Conservation (phyloP, 495 filamentous ascomycete genomes). For the Podospora sp. region DNA sequence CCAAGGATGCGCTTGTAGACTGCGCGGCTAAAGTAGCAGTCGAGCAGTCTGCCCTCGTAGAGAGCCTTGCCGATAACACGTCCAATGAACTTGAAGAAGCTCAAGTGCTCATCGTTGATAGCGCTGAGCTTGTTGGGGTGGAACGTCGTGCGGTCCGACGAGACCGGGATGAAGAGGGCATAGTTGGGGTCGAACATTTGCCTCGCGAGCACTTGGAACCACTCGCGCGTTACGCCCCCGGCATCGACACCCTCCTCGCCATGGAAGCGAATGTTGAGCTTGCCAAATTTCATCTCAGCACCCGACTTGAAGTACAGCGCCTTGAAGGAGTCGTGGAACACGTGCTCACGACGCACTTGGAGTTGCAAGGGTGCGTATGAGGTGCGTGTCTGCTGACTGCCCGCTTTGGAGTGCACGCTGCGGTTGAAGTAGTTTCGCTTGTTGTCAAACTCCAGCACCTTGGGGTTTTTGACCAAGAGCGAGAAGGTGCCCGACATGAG, state of each 20-base stretch:
- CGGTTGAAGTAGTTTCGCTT: constrained; percentile 99
- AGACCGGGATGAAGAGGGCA: constrained; percentile 92
- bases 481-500: constrained; percentile 98
- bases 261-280: constrained; percentile 95
- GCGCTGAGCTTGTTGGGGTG: constrained; percentile 92
- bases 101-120: constrained; percentile 92
- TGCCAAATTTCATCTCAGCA: constrained; percentile 97
- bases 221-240: constrained; percentile 96
- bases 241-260: constrained; percentile 98
- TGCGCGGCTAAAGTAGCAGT: constrained; percentile 98
- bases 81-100: constrained; percentile 99
- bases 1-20: constrained; percentile 98
- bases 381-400: constrained; percentile 59
- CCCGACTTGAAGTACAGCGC: constrained; percentile 91
- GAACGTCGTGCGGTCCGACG: constrained; percentile 98
- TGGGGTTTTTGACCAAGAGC: constrained; percentile 94
- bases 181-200: constrained; percentile 99
- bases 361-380: constrained; percentile 77
- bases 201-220: constrained; percentile 96
- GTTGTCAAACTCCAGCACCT: constrained; percentile 98
- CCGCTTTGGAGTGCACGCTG: constrained; percentile 76
- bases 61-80: constrained; percentile 98
- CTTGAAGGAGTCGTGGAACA: constrained; percentile 98
- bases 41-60: constrained; percentile 92
- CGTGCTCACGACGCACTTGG: constrained; percentile 86